Conservation (phyloP, 2,329 filamentous ascomycete genomes). For the Neoarthrinium moseri region DNA sequence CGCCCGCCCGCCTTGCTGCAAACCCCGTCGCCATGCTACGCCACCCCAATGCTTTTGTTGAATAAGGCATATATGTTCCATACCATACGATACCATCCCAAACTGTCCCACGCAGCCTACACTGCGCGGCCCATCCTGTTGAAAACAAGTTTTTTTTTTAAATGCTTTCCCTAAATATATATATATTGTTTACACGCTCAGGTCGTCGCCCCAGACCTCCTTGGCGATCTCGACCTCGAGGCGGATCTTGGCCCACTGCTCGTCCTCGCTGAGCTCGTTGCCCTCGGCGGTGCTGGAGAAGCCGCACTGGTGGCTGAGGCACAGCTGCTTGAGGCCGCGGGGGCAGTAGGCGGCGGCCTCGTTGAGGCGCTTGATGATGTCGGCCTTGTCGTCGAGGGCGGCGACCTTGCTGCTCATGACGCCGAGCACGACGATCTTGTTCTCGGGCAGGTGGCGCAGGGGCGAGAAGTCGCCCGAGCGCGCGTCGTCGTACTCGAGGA, state of each 20-base stretch:
- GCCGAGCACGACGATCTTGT: constrained; percentile 56
- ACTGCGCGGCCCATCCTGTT: no score
- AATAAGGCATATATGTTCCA: no score
- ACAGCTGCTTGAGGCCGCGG: constrained; percentile 53
- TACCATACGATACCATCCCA: no score
- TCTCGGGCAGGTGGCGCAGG: constrained; percentile 49
- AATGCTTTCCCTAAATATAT: background rate
- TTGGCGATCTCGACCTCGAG: constrained; percentile 56
- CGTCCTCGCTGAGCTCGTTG: constrained; percentile 53
- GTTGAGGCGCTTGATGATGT: constrained; percentile 36
- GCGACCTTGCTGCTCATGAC: constrained; percentile 57
- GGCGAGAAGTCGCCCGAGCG: constrained; percentile 54
- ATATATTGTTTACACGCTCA: constrained; percentile 18
- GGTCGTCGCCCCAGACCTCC: constrained; percentile 52
- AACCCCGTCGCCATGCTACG: background rate
- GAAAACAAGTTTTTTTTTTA: background rate
- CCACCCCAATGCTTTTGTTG: constrained; percentile 6
- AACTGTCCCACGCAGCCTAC: no score
- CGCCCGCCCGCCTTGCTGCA: background rate
- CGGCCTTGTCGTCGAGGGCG: constrained; percentile 48
- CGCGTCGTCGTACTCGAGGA: constrained; percentile 59
- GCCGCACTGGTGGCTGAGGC: constrained; percentile 56
- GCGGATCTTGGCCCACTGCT: constrained; percentile 57
- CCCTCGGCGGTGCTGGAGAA: constrained; percentile 57
- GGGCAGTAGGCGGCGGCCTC: constrained; percentile 47